Evolutionary conservation across 2,329 filamentous ascomycete species (phyloP), one percentile per base, ranked within the genome.

Genomic region (Penicillium sp.): DNA sequence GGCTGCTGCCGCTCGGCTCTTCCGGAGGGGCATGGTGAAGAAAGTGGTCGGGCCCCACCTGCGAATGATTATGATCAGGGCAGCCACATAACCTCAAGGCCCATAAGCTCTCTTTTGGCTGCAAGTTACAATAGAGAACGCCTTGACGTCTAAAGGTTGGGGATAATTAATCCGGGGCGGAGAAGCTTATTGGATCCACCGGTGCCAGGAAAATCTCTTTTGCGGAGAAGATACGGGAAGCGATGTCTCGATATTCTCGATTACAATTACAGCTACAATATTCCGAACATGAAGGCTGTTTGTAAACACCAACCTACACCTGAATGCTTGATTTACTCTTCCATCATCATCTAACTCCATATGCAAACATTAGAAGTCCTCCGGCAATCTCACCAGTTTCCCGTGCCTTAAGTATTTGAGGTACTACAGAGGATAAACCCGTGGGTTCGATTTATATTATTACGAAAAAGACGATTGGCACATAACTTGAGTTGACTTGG

Each of bases 1-100:
- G 24, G 75, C 74, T 48, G 70, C 69, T 31, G 62, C 53, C 31
- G 60, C 61, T 48, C 63, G 62, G 53, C 53, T 63, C 24, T 59
- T 59, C 56, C 62, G 58, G 49, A 49, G 50, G 16, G 61, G 60
- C 62, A 66, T 69, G 16, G 46, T 31, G 31, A 47, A 27, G 45
- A 14, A 43, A 19, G 13, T 41, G 49, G 37, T 19, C 48, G 31
- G 14, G 24, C 45, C 26, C 45, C 45, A 31, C 26, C 45, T 29
- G 14, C 43, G 14, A 10, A 46, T 29, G 5, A 39, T 19, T n/a
- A 31, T 31, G 48, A 39, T 27, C 26, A 27, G 19, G 27, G 11
- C n/a, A 22, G n/a, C 29, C 22, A 8, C 27, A 35, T 49, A 6
- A 6, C 3, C 19, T 24, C 19, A 11, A 16, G 21, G 8, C 29